A percentile compares a stretch with the other conserved stretches of the same genome.
Conservation (phyloP, 495 filamentous ascomycete species). For the Xylaria curta region DNA sequence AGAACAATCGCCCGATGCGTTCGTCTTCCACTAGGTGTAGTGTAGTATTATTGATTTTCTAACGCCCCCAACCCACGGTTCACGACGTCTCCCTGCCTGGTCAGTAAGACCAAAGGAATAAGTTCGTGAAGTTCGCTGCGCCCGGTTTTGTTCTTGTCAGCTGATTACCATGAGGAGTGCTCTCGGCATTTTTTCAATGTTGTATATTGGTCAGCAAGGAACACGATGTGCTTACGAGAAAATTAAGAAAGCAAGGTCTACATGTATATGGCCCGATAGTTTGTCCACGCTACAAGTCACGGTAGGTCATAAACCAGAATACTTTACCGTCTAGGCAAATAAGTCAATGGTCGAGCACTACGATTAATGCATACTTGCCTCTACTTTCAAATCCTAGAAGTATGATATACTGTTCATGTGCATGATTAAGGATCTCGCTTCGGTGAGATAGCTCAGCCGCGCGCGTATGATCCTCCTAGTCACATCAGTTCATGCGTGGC, state of each 20-base stretch:
- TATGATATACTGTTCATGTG: background rate
- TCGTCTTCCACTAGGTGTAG: background rate
- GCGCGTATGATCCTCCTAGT: background rate
- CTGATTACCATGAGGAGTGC: background rate
- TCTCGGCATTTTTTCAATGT: background rate
- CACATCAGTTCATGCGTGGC: background rate
- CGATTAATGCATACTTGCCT: background rate
- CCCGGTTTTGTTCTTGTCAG: background rate
- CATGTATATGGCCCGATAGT: background rate
- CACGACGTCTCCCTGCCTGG: background rate
- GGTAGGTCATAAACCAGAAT: background rate
- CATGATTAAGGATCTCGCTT: conserved; percentile 4
- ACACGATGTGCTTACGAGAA: conserved; percentile 10
- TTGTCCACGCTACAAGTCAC: background rate
- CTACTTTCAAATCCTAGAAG: background rate
- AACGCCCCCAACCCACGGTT: background rate
- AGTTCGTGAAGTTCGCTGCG: background rate
- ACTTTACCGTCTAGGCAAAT: no score
- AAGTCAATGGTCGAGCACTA: background rate
- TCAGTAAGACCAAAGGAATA: background rate
- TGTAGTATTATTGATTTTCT: conserved; percentile 6
- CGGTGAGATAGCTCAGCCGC: conserved; percentile 3
- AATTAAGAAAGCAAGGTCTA: background rate
- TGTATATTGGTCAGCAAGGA: conserved; percentile 11
- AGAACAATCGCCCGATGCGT: background rate